Conservation (phyloP, 805 yeast genomes). For the Blastobotrys chiropterorum region DNA sequence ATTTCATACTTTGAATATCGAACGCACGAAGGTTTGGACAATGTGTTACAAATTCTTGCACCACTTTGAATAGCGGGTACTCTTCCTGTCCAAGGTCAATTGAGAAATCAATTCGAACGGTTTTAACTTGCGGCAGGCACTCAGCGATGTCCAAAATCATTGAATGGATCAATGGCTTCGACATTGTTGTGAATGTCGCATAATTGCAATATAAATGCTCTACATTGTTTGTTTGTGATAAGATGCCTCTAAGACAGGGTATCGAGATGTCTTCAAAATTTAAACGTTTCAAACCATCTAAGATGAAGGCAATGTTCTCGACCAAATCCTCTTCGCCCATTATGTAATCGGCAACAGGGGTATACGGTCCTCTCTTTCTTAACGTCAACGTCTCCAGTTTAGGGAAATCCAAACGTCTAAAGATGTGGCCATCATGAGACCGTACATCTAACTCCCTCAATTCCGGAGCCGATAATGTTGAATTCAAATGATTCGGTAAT, state of each 20-base stretch:
- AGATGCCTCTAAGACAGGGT: neutral
- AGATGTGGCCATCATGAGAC: neutral
- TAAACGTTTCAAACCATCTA: neutral
- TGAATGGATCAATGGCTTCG: neutral
- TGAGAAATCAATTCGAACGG: neutral
- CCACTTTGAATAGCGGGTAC: neutral
- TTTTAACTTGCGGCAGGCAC: neutral
- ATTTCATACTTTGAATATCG: neutral
- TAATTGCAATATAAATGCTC: neutral
- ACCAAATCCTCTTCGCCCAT: neutral
- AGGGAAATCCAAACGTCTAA: neutral
- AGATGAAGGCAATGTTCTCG: neutral
- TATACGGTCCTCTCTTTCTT: neutral
- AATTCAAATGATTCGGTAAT: neutral
- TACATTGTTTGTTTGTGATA: neutral
- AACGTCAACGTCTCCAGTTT: neutral
- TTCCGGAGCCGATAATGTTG: neutral
- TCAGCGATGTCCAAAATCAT: neutral
- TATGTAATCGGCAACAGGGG: neutral
- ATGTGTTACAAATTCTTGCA: neutral
- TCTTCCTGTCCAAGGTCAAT: neutral
- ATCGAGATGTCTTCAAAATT: neutral
- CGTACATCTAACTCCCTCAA: neutral
- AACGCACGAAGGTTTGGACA: neutral
- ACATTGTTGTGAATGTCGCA: neutral